Evolutionary conservation across 1,284 basidiomycete species (phyloP), one percentile per base, ranked within the genome.

Genomic region (Singerocomus inundabilis): DNA sequence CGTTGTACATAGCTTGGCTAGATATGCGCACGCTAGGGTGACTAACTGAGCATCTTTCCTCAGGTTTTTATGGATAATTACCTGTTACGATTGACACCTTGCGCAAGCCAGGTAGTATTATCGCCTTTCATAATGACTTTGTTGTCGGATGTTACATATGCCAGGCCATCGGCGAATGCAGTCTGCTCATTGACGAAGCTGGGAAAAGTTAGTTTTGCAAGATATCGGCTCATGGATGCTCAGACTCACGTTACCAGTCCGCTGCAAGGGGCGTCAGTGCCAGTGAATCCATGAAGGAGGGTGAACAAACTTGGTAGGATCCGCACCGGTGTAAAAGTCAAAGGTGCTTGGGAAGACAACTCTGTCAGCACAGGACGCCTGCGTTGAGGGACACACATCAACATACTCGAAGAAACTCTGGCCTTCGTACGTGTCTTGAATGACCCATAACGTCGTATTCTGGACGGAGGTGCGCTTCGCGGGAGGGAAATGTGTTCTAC

Each of bases 51-150:
- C 26, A 41, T 16, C 21, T 38, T 28, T 33, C 28, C 28, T 38
- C n/a, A n/a, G 28, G 37, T 13, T 9, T 12, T 48, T 10, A 16
- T n/a, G 11, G 29, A 44, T 15, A 35, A 44, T 39, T 50, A 84
- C 85, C 85, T 88, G 54, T 74, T 73, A 43, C 86, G 75, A 56
- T 74, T 73, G 41, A 72, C 68, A 15, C 84, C 85, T 37, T 66
- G 42, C 3, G 72, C 54, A 39, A 89, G 64, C 65, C 66, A 69
- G 15, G 76, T 82, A 1, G 76, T 81, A 58, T 88, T 75, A 52
- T 89, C 86, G 11, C 83, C 85, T 60, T 84, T 81, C 85, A 89
- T 89, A 26, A 88, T 74, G 24, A 85, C 83, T 36, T 75, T 76
- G 26, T 76, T 77, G 58, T 84, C 71, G 15, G 74, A 71, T 26